Evolutionary conservation across 2,329 filamentous ascomycete genomes (phyloP).

Genomic region (Venturia carpophila): DNA sequence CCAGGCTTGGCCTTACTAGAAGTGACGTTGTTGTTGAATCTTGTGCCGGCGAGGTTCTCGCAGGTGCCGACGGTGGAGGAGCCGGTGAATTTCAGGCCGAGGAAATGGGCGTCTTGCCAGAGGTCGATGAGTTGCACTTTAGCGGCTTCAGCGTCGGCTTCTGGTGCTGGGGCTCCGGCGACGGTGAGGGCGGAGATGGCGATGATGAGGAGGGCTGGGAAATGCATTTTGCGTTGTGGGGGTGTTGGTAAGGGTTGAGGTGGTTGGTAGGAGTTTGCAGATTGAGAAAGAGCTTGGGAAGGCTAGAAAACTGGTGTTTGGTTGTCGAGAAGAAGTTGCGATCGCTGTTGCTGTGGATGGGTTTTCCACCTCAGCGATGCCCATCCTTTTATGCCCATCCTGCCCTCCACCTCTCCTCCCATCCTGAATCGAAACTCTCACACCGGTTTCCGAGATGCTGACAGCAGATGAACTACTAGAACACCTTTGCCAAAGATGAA

Average conservation of each 20-base stretch:
- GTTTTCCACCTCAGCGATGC: not conserved
- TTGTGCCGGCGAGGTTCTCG: slow-evolving; percentile 5
- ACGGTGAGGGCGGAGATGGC: slow-evolving; percentile 13
- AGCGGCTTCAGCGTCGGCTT: not conserved
- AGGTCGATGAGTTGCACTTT: slow-evolving; percentile 15
- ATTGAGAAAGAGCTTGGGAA: not conserved
- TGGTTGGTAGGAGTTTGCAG: not conserved
- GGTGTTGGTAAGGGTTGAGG: no score
- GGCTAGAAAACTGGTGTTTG: not conserved
- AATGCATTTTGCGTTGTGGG: slow-evolving; percentile 17
- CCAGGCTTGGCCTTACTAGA: slow-evolving; percentile 15
- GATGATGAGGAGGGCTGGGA: slow-evolving; percentile 13
- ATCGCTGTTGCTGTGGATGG: not conserved
- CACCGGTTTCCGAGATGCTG: not conserved
- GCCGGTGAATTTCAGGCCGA: slow-evolving; percentile 19
- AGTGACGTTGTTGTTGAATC: slow-evolving; percentile 17
- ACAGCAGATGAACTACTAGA: not conserved
- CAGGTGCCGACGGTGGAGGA: slow-evolving; percentile 12
- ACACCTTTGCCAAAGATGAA: not conserved
- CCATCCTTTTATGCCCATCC: not conserved
- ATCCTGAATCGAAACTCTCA: not conserved
- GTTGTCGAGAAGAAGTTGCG: not conserved
- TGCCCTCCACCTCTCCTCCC: not conserved
- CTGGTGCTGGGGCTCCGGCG: not conserved
- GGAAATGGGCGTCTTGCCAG: slow-evolving; percentile 17